These are phyloP conservation scores for Fusarium torulosum DNA, from an alignment of 2,329 filamentous ascomycete genomes.

Conservation along the genomic window DNA sequence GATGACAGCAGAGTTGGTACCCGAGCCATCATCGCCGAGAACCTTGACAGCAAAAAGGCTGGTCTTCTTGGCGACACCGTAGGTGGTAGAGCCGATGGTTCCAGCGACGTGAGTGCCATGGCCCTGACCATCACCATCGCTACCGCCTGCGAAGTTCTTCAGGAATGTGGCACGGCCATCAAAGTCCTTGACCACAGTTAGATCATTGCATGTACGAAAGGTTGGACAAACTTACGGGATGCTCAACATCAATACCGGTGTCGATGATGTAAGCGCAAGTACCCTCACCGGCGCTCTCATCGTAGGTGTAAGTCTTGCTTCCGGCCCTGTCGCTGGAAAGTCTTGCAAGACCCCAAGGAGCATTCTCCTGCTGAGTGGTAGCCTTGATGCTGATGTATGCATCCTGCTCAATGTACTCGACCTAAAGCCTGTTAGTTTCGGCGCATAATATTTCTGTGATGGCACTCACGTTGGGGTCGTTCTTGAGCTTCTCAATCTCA, in stretches of 20 bases:
- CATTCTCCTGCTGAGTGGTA: conserved; percentile 51
- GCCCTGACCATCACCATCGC: conserved; percentile 52
- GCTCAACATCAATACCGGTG: conserved; percentile 57
- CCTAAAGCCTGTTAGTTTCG: too few relatives aligned
- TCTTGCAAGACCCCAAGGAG: conserved; percentile 57
- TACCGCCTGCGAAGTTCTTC: conserved; percentile 46
- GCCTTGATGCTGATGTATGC: conserved; percentile 48
- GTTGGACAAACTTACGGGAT: conserved; percentile 50
- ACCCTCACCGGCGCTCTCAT: conserved; percentile 56
- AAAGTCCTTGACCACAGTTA: conserved; percentile 46
- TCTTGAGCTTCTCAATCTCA: conserved; percentile 46
- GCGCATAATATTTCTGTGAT: too few relatives aligned
- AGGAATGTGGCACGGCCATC: conserved; percentile 52
- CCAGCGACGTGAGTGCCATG: conserved; percentile 58
- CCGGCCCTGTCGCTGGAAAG: conserved; percentile 53
- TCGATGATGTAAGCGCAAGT: conserved; percentile 62
- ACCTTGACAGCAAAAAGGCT: conserved; percentile 62
- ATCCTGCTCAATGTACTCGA: conserved; percentile 58
- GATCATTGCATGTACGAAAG: background rate
- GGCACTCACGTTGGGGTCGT: conserved; percentile 47
- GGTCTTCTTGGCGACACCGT: conserved; percentile 59
- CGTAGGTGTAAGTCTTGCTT: conserved; percentile 54
- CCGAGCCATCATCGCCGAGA: conserved; percentile 53
- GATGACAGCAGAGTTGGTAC: conserved; percentile 57
- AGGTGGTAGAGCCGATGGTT: conserved; percentile 52